These are phyloP conservation scores for Fusarium sp. DNA, from an alignment of 2,329 filamentous ascomycete genomes.

Conservation along the genomic window DNA sequence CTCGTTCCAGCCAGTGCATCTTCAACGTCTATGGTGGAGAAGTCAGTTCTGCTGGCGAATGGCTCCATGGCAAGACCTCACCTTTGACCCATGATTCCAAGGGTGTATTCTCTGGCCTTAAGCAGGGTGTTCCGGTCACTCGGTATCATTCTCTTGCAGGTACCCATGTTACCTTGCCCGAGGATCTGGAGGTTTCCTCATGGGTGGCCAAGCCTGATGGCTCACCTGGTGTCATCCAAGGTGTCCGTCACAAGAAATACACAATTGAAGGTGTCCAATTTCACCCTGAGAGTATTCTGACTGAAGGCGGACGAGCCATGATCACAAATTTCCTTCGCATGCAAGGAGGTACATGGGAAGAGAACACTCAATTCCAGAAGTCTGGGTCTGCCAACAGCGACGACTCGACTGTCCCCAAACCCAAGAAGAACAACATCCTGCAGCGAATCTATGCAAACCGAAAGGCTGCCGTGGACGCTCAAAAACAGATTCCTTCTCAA, in stretches of 20 bases:
- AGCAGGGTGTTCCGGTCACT: constrained; percentile 87
- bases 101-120: constrained; percentile 88
- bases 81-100: constrained; percentile 88
- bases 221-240: constrained; percentile 92
- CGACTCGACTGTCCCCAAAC: constrained; percentile 46
- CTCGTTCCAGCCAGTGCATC: constrained; percentile 83
- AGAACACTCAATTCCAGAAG: constrained; percentile 73
- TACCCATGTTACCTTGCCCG: constrained; percentile 86
- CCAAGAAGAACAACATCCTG: constrained; percentile 85
- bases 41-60: constrained; percentile 93
- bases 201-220: constrained; percentile 85
- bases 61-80: constrained; percentile 97
- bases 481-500: constrained; percentile 88
- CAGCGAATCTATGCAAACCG: constrained; percentile 91
- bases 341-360: constrained; percentile 91
- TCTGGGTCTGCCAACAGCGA: constrained; percentile 50
- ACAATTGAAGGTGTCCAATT: constrained; percentile 97
- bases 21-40: constrained; percentile 93
- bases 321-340: constrained; percentile 91
- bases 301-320: constrained; percentile 88
- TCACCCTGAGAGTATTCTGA: constrained; percentile 96
- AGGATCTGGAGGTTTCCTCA: constrained; percentile 88
- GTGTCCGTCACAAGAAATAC: constrained; percentile 91
- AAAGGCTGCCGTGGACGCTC: constrained; percentile 78
- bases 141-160: constrained; percentile 97